phyloP scores from a whole-genome alignment of 768 basidiomycete species.

The Infundibulicybe gibba region DNA sequence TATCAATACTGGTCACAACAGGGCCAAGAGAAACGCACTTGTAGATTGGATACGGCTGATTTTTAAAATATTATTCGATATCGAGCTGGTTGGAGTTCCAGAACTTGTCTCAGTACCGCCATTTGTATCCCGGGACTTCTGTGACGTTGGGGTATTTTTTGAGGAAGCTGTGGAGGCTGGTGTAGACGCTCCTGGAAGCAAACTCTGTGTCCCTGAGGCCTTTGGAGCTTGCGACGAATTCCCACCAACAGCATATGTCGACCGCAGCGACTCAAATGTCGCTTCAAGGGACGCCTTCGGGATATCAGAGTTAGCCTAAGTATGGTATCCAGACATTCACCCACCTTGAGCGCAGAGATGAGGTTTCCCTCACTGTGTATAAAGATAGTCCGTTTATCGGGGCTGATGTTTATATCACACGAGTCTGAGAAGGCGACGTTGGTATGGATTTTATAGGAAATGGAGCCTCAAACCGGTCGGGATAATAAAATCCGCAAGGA shows the following conservation, averaged over 20 bases:
- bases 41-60: no score
- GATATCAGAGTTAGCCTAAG: no score
- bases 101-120: no score
- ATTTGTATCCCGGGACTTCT: no score
- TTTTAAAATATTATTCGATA: no score
- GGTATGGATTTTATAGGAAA: neutral
- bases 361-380: slow-evolving; percentile 84
- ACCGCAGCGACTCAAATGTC: slow-evolving; percentile 64
- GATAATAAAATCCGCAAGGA: slow-evolving; percentile 79
- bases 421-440: slow-evolving; percentile 40
- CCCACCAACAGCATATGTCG: slow-evolving; percentile 58
- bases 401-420: slow-evolving; percentile 92
- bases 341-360: slow-evolving; percentile 74
- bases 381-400: slow-evolving; percentile 95
- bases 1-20: no score
- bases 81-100: no score
- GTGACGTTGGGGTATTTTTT: no score
- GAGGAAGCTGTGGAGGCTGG: neutral
- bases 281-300: slow-evolving; percentile 64
- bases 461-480: slow-evolving; percentile 59
- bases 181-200: slow-evolving; percentile 8
- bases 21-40: no score
- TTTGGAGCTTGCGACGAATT: slow-evolving; percentile 14
- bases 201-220: slow-evolving; percentile 15
- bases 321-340: slow-evolving; percentile 1